Percentiles rank a stretch among this genome's conserved stretches.
phyloP scores from a whole-genome alignment of 2,329 filamentous ascomycete species.

The Phaeosphaeriaceae sp. region DNA sequence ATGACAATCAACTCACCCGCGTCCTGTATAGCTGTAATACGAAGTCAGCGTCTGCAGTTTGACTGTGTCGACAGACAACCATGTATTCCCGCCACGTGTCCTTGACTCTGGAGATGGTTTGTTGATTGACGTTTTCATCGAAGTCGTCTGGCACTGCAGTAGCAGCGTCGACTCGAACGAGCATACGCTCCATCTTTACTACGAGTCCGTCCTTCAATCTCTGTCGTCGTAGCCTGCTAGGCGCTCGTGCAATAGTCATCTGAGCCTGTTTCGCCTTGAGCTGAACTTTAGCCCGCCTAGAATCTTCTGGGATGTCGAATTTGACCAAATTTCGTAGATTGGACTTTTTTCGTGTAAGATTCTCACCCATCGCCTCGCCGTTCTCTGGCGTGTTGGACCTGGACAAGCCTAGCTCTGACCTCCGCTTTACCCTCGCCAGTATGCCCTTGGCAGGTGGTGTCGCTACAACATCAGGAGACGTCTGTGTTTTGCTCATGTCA shows the following conservation, averaged over 20 bases:
- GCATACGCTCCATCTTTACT: conserved; percentile 72
- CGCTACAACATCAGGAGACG: conserved; percentile 23
- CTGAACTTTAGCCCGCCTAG: conserved; percentile 46
- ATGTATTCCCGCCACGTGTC: conserved; percentile 72
- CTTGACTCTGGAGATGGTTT: conserved; percentile 62
- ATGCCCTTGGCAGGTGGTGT: conserved; percentile 34
- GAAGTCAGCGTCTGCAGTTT: conserved; percentile 61
- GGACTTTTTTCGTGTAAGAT: conserved; percentile 34
- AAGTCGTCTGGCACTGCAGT: conserved; percentile 65
- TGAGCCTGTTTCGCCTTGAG: conserved; percentile 49
- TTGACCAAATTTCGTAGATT: conserved; percentile 48
- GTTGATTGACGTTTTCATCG: conserved; percentile 67
- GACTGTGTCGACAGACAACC: conserved; percentile 65
- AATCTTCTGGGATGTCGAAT: conserved; percentile 52
- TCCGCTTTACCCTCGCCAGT: conserved; percentile 33
- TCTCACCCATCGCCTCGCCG: conserved; percentile 10
- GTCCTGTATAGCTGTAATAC: conserved; percentile 67
- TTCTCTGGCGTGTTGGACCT: conserved; percentile 11
- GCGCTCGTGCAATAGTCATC: conserved; percentile 44
- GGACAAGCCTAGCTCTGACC: conserved; percentile 30
- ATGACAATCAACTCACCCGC: conserved; percentile 47
- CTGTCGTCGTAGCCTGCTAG: conserved; percentile 46
- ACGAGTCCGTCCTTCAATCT: conserved; percentile 64
- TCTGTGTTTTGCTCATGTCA: conserved; percentile 42
- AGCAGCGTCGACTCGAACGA: conserved; percentile 65